Conservation (phyloP, 106 monocot species). For the Posidonia australis region DNA sequence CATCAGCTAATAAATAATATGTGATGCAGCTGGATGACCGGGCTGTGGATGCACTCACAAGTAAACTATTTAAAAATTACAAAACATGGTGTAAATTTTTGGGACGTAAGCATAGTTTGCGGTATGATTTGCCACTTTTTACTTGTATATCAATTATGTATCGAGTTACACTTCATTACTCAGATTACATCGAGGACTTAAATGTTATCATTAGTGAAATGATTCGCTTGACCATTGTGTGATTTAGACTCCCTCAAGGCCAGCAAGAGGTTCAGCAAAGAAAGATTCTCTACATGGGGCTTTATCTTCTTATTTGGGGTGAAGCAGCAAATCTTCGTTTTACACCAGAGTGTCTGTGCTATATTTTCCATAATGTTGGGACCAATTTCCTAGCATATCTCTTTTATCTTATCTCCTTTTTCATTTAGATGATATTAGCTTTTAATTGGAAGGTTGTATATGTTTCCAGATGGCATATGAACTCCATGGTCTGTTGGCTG, state of each 20-base stretch:
- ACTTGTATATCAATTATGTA: slow-evolving; percentile 2
- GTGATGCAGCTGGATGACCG: slow-evolving; percentile 74
- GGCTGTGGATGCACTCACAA: slow-evolving; percentile 85
- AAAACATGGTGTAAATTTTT: slow-evolving; percentile 95
- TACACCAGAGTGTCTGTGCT: slow-evolving; percentile 94
- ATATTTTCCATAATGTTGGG: slow-evolving; percentile 93
- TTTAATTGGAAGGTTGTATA: slow-evolving; percentile 4
- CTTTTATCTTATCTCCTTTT: neutral
- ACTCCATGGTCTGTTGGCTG: slow-evolving; percentile 79
- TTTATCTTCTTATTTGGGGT: slow-evolving; percentile 98
- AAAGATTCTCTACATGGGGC: slow-evolving; percentile 90
- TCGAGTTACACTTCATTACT: too few species aligned
- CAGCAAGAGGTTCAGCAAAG: slow-evolving; percentile 79
- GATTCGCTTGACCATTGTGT: neutral
- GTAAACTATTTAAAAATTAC: slow-evolving; percentile 90
- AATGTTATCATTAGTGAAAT: too few species aligned
- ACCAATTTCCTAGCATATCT: neutral
- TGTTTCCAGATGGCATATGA: slow-evolving; percentile 95
- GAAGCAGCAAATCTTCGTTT: slow-evolving; percentile 89
- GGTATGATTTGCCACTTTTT: slow-evolving; percentile 27
- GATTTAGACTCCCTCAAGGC: slow-evolving; percentile 64
- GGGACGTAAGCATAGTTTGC: slow-evolving; percentile 83
- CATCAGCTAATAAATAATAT: neutral
- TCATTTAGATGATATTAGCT: neutral
- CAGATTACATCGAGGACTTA: too few species aligned